Evolutionary conservation across 2,329 filamentous ascomycete genomes (phyloP), one percentile per base, ranked within the genome.

Genomic region (Lecanosticta acicola): DNA sequence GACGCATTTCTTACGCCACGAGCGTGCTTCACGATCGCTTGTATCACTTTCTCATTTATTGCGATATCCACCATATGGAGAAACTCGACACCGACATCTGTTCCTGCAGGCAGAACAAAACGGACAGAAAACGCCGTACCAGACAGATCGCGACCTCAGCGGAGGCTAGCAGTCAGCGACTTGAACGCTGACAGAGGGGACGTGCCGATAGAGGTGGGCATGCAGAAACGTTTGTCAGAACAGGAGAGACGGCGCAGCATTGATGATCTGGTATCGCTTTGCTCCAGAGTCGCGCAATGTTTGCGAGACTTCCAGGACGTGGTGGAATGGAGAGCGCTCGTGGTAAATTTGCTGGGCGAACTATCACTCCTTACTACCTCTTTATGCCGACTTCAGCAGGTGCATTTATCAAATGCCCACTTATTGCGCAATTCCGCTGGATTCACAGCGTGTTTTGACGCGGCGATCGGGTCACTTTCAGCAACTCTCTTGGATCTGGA

Each of bases 21-120:
- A 10, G 58, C 53, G 24, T 59, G 45, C 41, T 60, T 59, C 45
- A 51, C 50, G 7, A 42, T 60, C 11, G 57, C 58, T 4, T 60
- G 58, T 33, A 48, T 55, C 16, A 52, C 55, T 9, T 57, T 60
- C 37, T 59, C 58, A 4, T 37, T 56, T 14, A 42, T 60, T 2
- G 57, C 57, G 3, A 43, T 59, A 3, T 51, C 57, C 8, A 50
- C 51, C 7, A 41, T 55, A 11, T 55, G 55, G 55, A 48, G 44
- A 20, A 55, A 49, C n/a, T n/a, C n/a, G n/a, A n/a, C n/a, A n/a
- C n/a, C n/a, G n/a, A n/a, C n/a, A n/a, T n/a, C n/a, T n/a, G n/a
- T n/a, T n/a, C n/a, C n/a, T n/a, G n/a, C n/a, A n/a, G n/a, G n/a
- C n/a, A n/a, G n/a, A n/a, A n/a, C n/a, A n/a, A n/a, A n/a, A n/a